Conservation (phyloP, 2,329 filamentous ascomycete species). For the Diaporthe australafricana region DNA sequence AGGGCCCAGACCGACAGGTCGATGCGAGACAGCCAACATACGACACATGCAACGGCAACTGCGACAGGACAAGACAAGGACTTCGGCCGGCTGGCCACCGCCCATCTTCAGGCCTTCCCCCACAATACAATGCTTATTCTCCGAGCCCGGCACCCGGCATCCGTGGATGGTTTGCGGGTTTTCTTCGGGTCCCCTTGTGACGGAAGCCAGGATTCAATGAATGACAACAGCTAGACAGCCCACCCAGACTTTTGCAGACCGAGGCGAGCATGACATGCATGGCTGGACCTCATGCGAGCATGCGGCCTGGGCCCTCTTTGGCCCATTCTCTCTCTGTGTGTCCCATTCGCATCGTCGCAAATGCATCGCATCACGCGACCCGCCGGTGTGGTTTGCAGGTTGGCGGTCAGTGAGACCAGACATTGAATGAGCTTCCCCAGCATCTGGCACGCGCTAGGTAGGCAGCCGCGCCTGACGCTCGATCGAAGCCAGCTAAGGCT, state of each 20-base stretch:
- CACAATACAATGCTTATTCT: not conserved
- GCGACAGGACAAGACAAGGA: not conserved
- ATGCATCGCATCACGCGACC: constrained; percentile 18
- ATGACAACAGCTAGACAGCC: no score
- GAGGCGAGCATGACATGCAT: constrained; percentile 6
- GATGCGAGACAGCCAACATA: not conserved
- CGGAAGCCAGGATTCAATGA: not conserved
- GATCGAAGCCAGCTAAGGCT: not conserved
- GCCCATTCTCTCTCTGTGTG: no score
- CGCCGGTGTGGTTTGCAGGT: not conserved
- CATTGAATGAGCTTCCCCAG: not conserved
- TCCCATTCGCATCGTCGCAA: not conserved
- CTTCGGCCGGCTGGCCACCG: not conserved
- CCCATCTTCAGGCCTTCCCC: not conserved
- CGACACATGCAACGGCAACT: constrained; percentile 8
- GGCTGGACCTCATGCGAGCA: not conserved
- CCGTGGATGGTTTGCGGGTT: not conserved
- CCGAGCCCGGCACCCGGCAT: constrained; percentile 13
- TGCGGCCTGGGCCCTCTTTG: not conserved
- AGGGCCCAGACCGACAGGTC: not conserved
- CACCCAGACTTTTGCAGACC: no score
- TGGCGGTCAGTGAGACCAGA: constrained; percentile 10
- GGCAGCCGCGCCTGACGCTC: constrained; percentile 12
- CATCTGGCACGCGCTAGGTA: not conserved
- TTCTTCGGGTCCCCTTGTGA: not conserved